Percentiles rank a stretch among this genome's conserved stretches.
Conservation (phyloP, 129 eudicot genomes). For the Chrysanthemum lavandulifolium region DNA sequence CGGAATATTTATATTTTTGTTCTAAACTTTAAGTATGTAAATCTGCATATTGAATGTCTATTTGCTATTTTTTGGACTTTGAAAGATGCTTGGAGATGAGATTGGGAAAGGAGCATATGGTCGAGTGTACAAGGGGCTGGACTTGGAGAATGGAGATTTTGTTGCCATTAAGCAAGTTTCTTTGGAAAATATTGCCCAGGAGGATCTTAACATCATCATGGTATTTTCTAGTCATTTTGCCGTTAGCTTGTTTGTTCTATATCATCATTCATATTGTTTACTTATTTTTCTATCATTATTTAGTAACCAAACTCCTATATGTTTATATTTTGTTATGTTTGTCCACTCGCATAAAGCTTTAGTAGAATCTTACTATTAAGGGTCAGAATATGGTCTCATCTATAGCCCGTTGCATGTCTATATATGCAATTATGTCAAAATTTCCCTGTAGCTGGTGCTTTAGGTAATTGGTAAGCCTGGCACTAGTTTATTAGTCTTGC, state of each 20-base stretch:
- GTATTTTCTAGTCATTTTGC: constrained; percentile 35
- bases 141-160: constrained; percentile 96
- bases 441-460: constrained; percentile 14
- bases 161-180: constrained; percentile 98
- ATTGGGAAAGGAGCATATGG: constrained; percentile 99
- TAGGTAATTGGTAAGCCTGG: constrained; percentile 16
- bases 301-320: background rate
- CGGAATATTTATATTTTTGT: background rate
- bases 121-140: constrained; percentile 98
- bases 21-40: constrained; percentile 5
- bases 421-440: no score
- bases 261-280: background rate
- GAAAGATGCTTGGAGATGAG: constrained; percentile 97
- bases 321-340: constrained; percentile 11
- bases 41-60: constrained; percentile 23
- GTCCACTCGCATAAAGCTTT: background rate
- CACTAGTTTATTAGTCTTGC: background rate
- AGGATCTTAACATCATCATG: constrained; percentile 91
- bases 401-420: background rate
- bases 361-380: constrained; percentile 16
- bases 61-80: constrained; percentile 12
- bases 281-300: background rate
- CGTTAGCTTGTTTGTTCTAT: background rate
- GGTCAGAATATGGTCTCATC: constrained; percentile 12
- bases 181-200: constrained; percentile 89